A percentile compares a stretch with the other conserved stretches of the same genome.
These are phyloP conservation scores for Epicoccum sorghinum DNA, from an alignment of 2,329 filamentous ascomycete species.

Conservation along the genomic window DNA sequence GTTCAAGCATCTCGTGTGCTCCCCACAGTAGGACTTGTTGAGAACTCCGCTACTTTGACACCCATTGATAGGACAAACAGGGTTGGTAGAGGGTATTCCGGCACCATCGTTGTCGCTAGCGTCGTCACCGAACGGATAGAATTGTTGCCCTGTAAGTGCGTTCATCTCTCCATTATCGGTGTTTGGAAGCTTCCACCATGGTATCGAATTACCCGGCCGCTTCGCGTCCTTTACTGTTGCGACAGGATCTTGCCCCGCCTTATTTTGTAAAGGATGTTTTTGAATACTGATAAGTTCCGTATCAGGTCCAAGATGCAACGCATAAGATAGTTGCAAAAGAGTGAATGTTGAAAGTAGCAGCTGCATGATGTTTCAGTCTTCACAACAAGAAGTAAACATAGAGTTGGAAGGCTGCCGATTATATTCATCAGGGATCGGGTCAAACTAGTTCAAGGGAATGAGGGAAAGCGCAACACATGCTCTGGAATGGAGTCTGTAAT, in stretches of 20 bases:
- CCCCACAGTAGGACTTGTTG: slow-evolving; percentile 2
- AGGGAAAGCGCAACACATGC: background rate
- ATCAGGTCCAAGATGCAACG: background rate
- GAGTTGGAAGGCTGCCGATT: too few species aligned
- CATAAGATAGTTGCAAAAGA: background rate
- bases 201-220: background rate
- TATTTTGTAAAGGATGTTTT: background rate
- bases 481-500: slow-evolving; percentile 8
- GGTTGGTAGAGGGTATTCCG: background rate
- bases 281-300: background rate
- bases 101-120: background rate
- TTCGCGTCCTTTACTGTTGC: background rate
- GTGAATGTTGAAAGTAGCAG: background rate
- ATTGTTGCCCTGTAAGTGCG: slow-evolving; percentile 9
- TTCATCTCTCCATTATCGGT: slow-evolving; percentile 8
- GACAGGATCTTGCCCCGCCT: background rate
- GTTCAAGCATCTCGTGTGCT: slow-evolving; percentile 4
- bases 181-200: slow-evolving; percentile 12
- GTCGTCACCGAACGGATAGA: slow-evolving; percentile 3
- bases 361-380: background rate
- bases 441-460: background rate
- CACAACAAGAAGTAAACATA: too few species aligned
- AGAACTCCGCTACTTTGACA: slow-evolving; percentile 1
- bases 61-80: background rate
- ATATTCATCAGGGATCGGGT: too few species aligned